Conservation (phyloP, 2,329 filamentous ascomycete species). For the Didymosphaeria variabile region DNA sequence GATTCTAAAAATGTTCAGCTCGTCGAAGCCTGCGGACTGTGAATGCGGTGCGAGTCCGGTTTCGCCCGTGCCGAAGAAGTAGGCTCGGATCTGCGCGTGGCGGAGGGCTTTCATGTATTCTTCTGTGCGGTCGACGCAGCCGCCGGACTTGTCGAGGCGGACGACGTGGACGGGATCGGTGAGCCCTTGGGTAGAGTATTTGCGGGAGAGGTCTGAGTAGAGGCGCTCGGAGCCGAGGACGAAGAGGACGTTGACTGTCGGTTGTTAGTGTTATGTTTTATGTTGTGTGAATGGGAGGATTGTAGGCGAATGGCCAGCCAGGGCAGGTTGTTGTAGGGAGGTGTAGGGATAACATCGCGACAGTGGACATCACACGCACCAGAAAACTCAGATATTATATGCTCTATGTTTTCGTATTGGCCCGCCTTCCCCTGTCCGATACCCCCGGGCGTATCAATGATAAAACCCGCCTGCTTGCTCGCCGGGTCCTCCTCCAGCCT, state of each 20-base stretch:
- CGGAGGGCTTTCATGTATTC: constrained; percentile 76
- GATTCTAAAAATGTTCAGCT: constrained; percentile 76
- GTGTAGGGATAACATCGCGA: constrained; percentile 4
- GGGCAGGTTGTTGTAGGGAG: constrained; percentile 10
- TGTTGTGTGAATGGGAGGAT: background rate
- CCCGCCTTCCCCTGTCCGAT: constrained; percentile 70
- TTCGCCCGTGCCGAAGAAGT: constrained; percentile 84
- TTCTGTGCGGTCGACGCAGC: constrained; percentile 79
- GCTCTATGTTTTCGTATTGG: constrained; percentile 79
- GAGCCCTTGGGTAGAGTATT: constrained; percentile 62
- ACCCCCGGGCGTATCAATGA: constrained; percentile 83
- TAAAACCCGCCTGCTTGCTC: constrained; percentile 76
- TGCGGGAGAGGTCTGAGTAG: constrained; percentile 75
- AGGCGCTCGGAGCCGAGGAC: constrained; percentile 82
- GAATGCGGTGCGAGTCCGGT: constrained; percentile 85
- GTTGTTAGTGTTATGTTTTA: constrained; percentile 36
- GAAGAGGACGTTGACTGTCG: constrained; percentile 77
- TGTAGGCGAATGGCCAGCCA: background rate
- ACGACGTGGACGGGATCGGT: constrained; percentile 76
- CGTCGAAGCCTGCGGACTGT: constrained; percentile 80
- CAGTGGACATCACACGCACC: constrained; percentile 56
- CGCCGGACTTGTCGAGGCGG: constrained; percentile 83
- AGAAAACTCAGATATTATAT: constrained; percentile 76
- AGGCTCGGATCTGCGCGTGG: constrained; percentile 83
- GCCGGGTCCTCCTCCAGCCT: constrained; percentile 78